These are phyloP conservation scores for Spizellomyces punctatus DNA, from an alignment of 192 early-diverging fungal genomes.

Conservation along the genomic window DNA sequence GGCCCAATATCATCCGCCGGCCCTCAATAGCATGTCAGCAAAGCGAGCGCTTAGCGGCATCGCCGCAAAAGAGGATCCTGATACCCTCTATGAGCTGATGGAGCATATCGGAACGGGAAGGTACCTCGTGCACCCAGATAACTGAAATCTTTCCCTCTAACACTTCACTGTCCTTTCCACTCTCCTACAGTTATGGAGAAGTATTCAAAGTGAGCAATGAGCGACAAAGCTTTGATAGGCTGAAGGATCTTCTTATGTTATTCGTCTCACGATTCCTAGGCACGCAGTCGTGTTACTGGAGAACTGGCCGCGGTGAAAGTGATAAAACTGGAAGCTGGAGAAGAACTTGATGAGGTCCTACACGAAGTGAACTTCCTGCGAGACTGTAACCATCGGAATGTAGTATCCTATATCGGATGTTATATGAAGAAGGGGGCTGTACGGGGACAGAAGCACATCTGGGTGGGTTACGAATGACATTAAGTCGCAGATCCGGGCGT, in stretches of 20 bases:
- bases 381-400: conserved; percentile 53
- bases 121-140: conserved; percentile 20
- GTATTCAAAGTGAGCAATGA: conserved; percentile 51
- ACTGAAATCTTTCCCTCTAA: neutral
- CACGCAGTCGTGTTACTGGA: conserved; percentile 34
- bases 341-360: conserved; percentile 62
- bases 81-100: conserved; percentile 51
- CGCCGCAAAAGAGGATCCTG: conserved; percentile 48
- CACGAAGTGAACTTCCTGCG: conserved; percentile 64
- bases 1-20: too few relatives aligned
- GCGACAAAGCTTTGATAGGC: neutral
- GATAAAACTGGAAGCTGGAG: conserved; percentile 59
- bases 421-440: conserved; percentile 55
- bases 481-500: neutral
- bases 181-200: conserved; percentile 51
- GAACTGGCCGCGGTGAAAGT: conserved; percentile 56
- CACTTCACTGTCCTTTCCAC: neutral
- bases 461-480: conserved; percentile 33
- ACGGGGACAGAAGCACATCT: conserved; percentile 55
- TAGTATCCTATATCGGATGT: conserved; percentile 59
- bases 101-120: conserved; percentile 62
- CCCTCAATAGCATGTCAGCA: conserved; percentile 14
- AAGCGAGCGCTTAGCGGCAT: conserved; percentile 29
- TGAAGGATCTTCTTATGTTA: too few relatives aligned
- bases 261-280: neutral